Percentiles rank a stretch among this genome's conserved stretches.
These are phyloP conservation scores for Batkoa obscura DNA, from an alignment of 371 early-diverging fungal species.

Conservation along the genomic window DNA sequence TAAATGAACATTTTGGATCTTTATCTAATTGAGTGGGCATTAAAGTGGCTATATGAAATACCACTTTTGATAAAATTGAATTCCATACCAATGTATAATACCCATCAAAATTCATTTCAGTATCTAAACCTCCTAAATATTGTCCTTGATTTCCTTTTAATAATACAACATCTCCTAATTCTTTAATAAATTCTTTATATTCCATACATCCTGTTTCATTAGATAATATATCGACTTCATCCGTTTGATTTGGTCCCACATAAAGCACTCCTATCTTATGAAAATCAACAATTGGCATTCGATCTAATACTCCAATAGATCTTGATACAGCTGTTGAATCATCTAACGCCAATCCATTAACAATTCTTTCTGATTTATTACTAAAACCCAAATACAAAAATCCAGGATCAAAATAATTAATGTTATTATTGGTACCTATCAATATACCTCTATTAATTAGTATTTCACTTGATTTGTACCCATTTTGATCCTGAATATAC, in stretches of 20 bases:
- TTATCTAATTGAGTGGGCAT: conserved; percentile 65
- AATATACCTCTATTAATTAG: no score
- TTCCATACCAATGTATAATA: conserved; percentile 61
- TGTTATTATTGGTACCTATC: no score
- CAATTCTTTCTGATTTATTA: conserved; percentile 32
- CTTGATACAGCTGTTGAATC: conserved; percentile 57
- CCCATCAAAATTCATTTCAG: conserved; percentile 68
- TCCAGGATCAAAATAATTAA: conserved; percentile 33
- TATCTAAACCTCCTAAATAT: conserved; percentile 80
- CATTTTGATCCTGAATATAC: no score
- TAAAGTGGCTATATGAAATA: conserved; percentile 82
- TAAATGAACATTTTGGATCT: conserved; percentile 55
- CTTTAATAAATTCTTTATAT: conserved; percentile 61
- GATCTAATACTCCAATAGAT: conserved; percentile 62
- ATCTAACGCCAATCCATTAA: conserved; percentile 43
- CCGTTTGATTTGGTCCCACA: conserved; percentile 62
- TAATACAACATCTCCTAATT: conserved; percentile 51
- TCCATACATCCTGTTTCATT: conserved; percentile 70
- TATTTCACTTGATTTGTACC: no score
- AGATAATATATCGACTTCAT: conserved; percentile 63
- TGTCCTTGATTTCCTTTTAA: conserved; percentile 42
- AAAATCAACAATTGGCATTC: conserved; percentile 75
- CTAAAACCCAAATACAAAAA: conserved; percentile 26
- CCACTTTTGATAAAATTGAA: conserved; percentile 68
- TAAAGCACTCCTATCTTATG: conserved; percentile 91